Base-by-base conservation (phyloP, 2,329 filamentous ascomycete genomes). In the Rutstroemia sp. region DNA sequence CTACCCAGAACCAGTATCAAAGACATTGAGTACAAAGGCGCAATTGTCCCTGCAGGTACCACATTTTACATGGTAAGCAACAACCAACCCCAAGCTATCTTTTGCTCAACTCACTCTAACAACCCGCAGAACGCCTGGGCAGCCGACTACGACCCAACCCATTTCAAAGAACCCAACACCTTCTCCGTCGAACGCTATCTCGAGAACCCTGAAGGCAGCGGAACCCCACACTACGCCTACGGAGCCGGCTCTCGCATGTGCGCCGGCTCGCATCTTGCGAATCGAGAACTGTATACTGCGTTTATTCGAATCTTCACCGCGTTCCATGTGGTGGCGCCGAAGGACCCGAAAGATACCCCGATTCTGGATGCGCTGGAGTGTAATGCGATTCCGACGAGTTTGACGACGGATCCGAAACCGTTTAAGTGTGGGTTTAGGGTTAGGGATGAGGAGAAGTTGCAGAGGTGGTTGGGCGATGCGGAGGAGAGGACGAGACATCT, bases 101-200 rank as follows among this genome's bases (percentile, higher is more conserved):
- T 23, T 23, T 23, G 17, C 21, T 14, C 23, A 47, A 2, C 23
- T 14, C 27, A 16, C 7, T 27, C 53, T 60, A 59, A 62, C 55
- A 75, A 16, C 1, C 5, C 1, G 6, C 54, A 81, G 79, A 91
- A 86, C 64, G 84, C 87, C 9, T 90, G 86, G 70, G 86, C 84
- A 1, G 87, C 86, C 25, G 79, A 91, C 70, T 89, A 88, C 69
- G 88, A 91, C 66, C 75, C 78, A 5, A 69, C 72, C 0, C 86
- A 89, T 67, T 91, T 89, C 74, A 80, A 82, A 60, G 69, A 81
- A 27, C 80, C 87, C 0, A 60, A 77, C 27, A 71, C 73, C 6
- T 90, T 91, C 68, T 74, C 82, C n/a, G 84, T 87, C 0, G 86
- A 90, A 61, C 80, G 87, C 25, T 91, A 86, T 66, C 73, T 91